Percentiles rank a stretch among this genome's conserved stretches.
phyloP scores from a whole-genome alignment of 1,284 basidiomycete genomes.

The Phlebopus sp. region DNA sequence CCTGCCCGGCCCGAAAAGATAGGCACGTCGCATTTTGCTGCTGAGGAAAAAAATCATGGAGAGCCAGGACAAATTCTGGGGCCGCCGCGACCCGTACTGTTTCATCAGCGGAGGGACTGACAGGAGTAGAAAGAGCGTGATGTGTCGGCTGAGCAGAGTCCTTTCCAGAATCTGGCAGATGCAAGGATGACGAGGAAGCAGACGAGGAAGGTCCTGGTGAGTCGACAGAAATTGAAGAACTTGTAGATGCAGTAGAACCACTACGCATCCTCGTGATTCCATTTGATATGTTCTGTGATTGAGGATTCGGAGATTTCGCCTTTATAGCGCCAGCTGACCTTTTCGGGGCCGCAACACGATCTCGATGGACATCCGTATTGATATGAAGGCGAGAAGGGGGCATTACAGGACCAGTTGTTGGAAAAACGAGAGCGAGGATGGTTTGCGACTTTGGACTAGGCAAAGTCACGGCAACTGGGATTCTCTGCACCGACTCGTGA shows the following conservation, averaged over 20 bases:
- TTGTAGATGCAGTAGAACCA: conserved; percentile 51
- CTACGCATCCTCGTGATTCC: conserved; percentile 38
- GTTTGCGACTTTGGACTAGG: not conserved
- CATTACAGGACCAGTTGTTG: conserved; percentile 17
- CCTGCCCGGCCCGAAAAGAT: conserved; percentile 84
- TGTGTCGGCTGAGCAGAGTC: conserved; percentile 7
- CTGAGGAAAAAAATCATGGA: conserved; percentile 83
- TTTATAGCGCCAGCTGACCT: conserved; percentile 19
- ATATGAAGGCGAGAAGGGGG: conserved; percentile 27
- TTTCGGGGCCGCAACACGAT: conserved; percentile 18
- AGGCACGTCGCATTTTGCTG: conserved; percentile 79
- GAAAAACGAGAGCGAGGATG: not conserved
- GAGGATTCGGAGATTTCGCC: conserved; percentile 8
- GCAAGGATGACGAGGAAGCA: conserved; percentile 50
- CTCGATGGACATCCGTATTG: conserved; percentile 27
- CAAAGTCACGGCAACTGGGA: not conserved
- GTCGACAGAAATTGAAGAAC: conserved; percentile 51
- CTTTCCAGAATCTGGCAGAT: conserved; percentile 28
- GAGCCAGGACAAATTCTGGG: conserved; percentile 75
- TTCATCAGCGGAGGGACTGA: conserved; percentile 41
- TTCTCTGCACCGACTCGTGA: conserved; percentile 1
- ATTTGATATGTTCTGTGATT: conserved; percentile 11
- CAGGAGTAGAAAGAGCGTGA: conserved; percentile 24
- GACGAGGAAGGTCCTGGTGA: conserved; percentile 56
- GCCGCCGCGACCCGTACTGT: conserved; percentile 38